Conservation (phyloP, 1,284 basidiomycete genomes). For the Pisolithus thermaeus region DNA sequence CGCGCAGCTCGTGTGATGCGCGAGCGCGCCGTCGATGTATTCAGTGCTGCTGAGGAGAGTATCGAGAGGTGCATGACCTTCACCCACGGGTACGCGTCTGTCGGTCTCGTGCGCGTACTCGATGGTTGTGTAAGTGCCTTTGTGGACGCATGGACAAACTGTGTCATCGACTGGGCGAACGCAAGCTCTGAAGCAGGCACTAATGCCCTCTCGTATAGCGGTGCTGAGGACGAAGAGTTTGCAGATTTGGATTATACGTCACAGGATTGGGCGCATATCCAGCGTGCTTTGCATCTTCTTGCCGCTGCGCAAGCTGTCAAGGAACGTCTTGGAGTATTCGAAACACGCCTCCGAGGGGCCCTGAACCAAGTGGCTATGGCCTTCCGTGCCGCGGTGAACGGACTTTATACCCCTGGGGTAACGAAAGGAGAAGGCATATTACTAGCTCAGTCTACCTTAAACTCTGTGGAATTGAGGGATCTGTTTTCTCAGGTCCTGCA, state of each 20-base stretch:
- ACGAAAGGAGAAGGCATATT: slow-evolving; percentile 69
- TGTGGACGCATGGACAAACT: slow-evolving; percentile 55
- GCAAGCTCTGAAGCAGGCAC: slow-evolving; percentile 11
- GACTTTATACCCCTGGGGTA: slow-evolving; percentile 51
- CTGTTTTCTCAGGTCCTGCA: slow-evolving; percentile 50
- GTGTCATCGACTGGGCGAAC: slow-evolving; percentile 38
- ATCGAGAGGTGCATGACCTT: slow-evolving; percentile 69
- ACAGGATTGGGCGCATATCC: slow-evolving; percentile 84
- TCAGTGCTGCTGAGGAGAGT: slow-evolving; percentile 75
- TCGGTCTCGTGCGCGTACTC: slow-evolving; percentile 67
- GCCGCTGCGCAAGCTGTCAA: slow-evolving; percentile 67
- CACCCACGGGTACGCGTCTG: slow-evolving; percentile 82
- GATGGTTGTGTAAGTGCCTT: slow-evolving; percentile 65
- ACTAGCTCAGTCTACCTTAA: slow-evolving; percentile 75
- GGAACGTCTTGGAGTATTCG: slow-evolving; percentile 64
- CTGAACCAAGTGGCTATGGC: slow-evolving; percentile 55
- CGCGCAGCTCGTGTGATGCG: slow-evolving; percentile 63
- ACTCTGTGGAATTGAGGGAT: slow-evolving; percentile 69
- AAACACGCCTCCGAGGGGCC: slow-evolving; percentile 55
- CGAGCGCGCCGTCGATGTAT: slow-evolving; percentile 67
- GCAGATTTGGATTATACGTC: slow-evolving; percentile 81
- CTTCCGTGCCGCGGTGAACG: slow-evolving; percentile 50
- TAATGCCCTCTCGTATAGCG: slow-evolving; percentile 14
- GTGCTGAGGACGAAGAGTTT: slow-evolving; percentile 42
- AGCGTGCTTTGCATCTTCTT: slow-evolving; percentile 76